A percentile compares a stretch with the other conserved stretches of the same genome.
These are phyloP conservation scores for Linnemannia elongata DNA, from an alignment of 192 early-diverging fungal genomes.

Conservation along the genomic window DNA sequence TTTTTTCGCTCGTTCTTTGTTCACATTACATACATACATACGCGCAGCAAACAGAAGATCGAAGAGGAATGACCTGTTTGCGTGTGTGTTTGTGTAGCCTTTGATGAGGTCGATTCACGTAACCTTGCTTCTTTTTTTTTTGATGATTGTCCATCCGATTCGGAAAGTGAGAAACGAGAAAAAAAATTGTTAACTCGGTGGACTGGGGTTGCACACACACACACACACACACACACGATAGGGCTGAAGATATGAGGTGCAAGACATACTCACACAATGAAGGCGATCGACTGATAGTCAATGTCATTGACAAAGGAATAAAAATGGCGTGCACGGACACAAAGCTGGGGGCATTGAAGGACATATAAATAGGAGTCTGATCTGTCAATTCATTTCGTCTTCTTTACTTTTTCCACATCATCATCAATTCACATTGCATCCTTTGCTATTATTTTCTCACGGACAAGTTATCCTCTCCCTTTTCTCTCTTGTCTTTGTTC, in stretches of 20 bases:
- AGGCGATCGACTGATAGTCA: neutral
- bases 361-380: neutral
- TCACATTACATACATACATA: neutral
- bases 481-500: neutral
- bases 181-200: conserved; percentile 1
- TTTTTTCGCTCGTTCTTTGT: no score
- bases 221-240: neutral
- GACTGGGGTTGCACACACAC: neutral
- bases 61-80: neutral
- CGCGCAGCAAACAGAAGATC: neutral
- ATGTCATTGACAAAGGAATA: neutral
- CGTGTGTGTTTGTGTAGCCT: neutral
- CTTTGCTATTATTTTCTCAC: neutral
- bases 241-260: neutral
- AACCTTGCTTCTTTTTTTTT: neutral
- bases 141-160: conserved; percentile 20
- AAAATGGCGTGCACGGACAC: neutral
- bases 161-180: conserved; percentile 7
- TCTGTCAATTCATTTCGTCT: neutral
- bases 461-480: neutral
- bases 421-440: neutral
- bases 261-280: neutral
- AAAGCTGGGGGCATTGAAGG: neutral
- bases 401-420: neutral
- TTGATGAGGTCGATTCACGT: neutral